Base-by-base conservation (phyloP, 768 basidiomycete species). In the Zangia roseola region DNA sequence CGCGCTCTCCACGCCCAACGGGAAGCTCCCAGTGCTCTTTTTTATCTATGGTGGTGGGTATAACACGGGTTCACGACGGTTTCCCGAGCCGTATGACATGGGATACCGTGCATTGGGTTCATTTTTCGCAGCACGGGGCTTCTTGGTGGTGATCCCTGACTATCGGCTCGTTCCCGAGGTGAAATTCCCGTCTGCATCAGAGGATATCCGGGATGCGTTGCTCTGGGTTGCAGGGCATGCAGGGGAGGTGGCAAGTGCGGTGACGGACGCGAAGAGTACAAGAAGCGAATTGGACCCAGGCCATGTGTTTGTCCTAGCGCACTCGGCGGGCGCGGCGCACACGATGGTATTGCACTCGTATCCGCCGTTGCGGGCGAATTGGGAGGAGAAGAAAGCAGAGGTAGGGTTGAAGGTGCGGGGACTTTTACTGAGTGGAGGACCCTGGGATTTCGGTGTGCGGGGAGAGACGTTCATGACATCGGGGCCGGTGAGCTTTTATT, bases 41-140 rank as follows among this genome's bases (percentile, higher is more conserved):
- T 86, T 78, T 65, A 51, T 81, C 35, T 87, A 88, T 52, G 86
- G 86, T 1, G 86, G 86, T 2, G 83, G 84, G 3, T 84, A 83
- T 59, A 67, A 68, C 52, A 60, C 63, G 0, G 85, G 85, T 1
- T 68, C 71, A 0, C 76, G 81, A n/a, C 72, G 67, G 8, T 59
- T 78, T 35, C 69, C 74, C 2, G 65, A 73, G 9, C 75, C 82
- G 0, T 70, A 70, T 37, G 75, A 78, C 37, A 72, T 84, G 40
- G 70, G 63, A 10, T 86, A 85, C 58, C 70, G 72, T n/a, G 77
- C 75, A 49, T 55, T 86, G 8, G 85, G 79, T 0, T 68, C 81
- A 4, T 87, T 78, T 70, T 88, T 80, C 63, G 80, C 84, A 0
- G 69, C 71, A 9, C 71, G 64, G 14, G 84, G 84, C 0, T 76